A percentile compares a stretch with the other conserved stretches of the same genome.
These are phyloP conservation scores for Candida cerambycidarum DNA, from an alignment of 805 yeast species.

Conservation along the genomic window DNA sequence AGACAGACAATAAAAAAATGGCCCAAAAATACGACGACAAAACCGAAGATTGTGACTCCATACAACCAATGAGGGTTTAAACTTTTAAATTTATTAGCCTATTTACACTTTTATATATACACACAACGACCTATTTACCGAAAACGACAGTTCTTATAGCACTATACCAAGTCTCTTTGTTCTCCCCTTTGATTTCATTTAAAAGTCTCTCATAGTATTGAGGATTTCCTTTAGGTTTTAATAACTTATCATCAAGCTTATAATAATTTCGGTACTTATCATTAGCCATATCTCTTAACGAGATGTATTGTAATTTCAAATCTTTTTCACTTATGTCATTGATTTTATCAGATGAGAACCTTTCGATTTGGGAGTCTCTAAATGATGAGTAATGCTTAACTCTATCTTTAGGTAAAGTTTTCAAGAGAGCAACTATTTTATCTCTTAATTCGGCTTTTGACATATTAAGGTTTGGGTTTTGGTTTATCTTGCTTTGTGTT, in stretches of 20 bases:
- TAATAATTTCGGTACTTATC: constrained; percentile 67
- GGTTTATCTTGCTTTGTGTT: too few species aligned
- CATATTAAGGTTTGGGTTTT: too few species aligned
- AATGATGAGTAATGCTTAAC: constrained; percentile 69
- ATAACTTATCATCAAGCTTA: constrained; percentile 61
- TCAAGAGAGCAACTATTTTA: constrained; percentile 56
- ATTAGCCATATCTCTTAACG: constrained; percentile 55
- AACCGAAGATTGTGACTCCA: too few species aligned
- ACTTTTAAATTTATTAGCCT: too few species aligned
- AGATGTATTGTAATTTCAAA: constrained; percentile 57
- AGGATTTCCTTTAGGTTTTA: constrained; percentile 84
- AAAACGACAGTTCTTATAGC: constrained; percentile 75
- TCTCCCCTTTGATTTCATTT: constrained; percentile 69
- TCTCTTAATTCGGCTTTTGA: constrained; percentile 51
- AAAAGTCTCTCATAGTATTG: constrained; percentile 69
- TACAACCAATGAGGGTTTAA: too few species aligned
- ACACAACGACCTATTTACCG: constrained; percentile 50
- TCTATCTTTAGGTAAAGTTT: constrained; percentile 67
- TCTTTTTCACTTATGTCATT: constrained; percentile 46
- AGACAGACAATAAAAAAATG: too few species aligned
- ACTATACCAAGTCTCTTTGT: constrained; percentile 60
- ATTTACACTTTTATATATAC: too few species aligned
- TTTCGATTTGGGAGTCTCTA: constrained; percentile 58
- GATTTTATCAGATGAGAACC: constrained; percentile 37
- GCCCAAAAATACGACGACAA: too few species aligned